Evolutionary conservation across 1,284 basidiomycete species (phyloP).

Genomic region (Fomitiporia mediterranea): DNA sequence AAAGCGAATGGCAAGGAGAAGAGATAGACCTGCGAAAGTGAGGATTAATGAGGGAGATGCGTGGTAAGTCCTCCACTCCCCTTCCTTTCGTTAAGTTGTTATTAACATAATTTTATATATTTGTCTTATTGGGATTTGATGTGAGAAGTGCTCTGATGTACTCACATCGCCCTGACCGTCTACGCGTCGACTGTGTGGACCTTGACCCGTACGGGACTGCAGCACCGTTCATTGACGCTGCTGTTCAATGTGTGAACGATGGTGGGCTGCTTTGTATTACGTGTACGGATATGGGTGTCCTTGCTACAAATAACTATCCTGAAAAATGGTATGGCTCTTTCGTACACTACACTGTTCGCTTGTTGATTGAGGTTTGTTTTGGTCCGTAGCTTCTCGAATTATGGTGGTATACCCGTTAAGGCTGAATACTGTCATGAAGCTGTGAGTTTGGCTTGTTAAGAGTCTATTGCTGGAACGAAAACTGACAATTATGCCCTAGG

Average conservation of each 20-base stretch:
- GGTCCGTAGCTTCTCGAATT: constrained; percentile 78
- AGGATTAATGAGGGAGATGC: constrained; percentile 88
- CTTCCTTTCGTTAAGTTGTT: not conserved
- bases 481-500: constrained; percentile 39
- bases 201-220: constrained; percentile 98
- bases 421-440: constrained; percentile 95
- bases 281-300: constrained; percentile 92
- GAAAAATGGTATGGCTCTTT: constrained; percentile 96
- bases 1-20: constrained; percentile 20
- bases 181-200: constrained; percentile 90
- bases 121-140: not conserved
- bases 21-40: constrained; percentile 46
- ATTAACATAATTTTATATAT: not conserved
- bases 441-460: constrained; percentile 39
- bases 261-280: constrained; percentile 93
- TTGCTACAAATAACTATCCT: constrained; percentile 92
- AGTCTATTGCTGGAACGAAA: not conserved
- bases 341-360: no score
- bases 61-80: constrained; percentile 49
- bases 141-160: constrained; percentile 81
- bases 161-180: constrained; percentile 67
- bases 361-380: not conserved
- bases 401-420: constrained; percentile 90
- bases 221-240: constrained; percentile 94
- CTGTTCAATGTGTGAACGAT: constrained; percentile 87